Base-by-base conservation (phyloP, 1,284 basidiomycete genomes). In the Microstroma glucosiphilum region DNA sequence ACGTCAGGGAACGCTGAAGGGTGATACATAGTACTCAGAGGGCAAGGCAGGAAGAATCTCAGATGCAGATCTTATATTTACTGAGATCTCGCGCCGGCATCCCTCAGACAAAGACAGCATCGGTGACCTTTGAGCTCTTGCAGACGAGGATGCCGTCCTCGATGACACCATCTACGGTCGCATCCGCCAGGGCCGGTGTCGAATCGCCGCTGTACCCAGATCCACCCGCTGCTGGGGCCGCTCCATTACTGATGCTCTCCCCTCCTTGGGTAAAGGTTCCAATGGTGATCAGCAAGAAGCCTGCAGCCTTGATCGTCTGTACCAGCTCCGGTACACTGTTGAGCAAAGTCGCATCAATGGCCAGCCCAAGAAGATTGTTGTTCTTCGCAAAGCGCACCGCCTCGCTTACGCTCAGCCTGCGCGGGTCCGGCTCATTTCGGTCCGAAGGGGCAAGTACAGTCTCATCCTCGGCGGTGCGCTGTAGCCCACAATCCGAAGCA, bases 311-410 rank as follows among this genome's bases (percentile, higher is more conserved):
- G 57, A 79, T 70, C 42, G 70, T 71, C 30, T 71, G 67, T 41
- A 79, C 65, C 40, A 79, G 62, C 43, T 72, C 66, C 3, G 71
- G 72, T 7, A 77, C 76, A 6, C 65, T 62, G 26, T 71, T 69
- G 80, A 97, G 81, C 64, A 96, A 83, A 48, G 88, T 86, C n/a
- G 89, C 88, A 79, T 96, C 90, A 57, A 96, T 85, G 78, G 96
- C 88, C 58, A 99, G 84, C 62, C 96, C 96, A 63, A 99, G 82
- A 43, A 99, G 82, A 80, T 98, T 98, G 80, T 96, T 97, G 62
- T 84, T 83, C 78, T 89, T 92, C 23, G 93, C 91, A 79, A 97
- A 96, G 72, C 94, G 90, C 61, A 97, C 92, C 17, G 92, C 92
- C 67, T 91, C 89, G 65, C 88, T 85, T 43, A 97, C 87, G 75